Evolutionary conservation across 2,329 filamentous ascomycete species (phyloP).

Genomic region (Pyrenochaeta sp.): DNA sequence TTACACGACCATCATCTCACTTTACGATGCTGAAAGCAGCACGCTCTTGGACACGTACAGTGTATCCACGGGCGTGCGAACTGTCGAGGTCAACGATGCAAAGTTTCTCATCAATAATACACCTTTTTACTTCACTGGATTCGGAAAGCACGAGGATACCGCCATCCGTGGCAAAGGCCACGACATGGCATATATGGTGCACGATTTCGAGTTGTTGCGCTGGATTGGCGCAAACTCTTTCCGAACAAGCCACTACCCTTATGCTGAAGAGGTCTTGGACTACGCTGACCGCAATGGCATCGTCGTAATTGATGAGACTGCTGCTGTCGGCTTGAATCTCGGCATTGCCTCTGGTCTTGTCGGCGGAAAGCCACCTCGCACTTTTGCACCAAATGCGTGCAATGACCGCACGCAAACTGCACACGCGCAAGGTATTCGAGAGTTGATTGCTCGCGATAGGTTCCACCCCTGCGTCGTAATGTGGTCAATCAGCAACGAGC

Average conservation of each 20-base stretch:
- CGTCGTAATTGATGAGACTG: conserved; percentile 17
- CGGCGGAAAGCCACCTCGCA: conserved; percentile 4
- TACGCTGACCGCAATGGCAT: conserved; percentile 18
- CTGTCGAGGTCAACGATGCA: conserved; percentile 5
- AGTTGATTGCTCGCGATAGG: conserved; percentile 15
- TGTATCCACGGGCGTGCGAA: conserved; percentile 11
- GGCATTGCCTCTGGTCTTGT: conserved; percentile 10
- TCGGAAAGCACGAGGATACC: conserved; percentile 18
- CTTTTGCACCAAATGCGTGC: conserved; percentile 3
- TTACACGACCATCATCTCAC: conserved; percentile 6
- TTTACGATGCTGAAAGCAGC: neutral
- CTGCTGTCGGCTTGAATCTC: conserved; percentile 12
- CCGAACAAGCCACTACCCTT: conserved; percentile 17
- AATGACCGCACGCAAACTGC: conserved; percentile 8
- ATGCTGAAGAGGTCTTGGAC: conserved; percentile 17
- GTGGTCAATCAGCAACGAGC: conserved; percentile 17
- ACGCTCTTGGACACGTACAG: conserved; percentile 6
- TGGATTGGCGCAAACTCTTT: conserved; percentile 18
- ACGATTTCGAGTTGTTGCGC: conserved; percentile 14
- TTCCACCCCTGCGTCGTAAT: conserved; percentile 17
- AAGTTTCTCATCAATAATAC: conserved; percentile 15
- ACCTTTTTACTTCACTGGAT: conserved; percentile 18
- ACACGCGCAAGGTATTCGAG: conserved; percentile 9
- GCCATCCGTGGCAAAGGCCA: conserved; percentile 16
- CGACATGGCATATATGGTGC: conserved; percentile 17